Evolutionary conservation across 2,329 filamentous ascomycete genomes (phyloP), one percentile per base, ranked within the genome.

Genomic region (Diplodia seriata): DNA sequence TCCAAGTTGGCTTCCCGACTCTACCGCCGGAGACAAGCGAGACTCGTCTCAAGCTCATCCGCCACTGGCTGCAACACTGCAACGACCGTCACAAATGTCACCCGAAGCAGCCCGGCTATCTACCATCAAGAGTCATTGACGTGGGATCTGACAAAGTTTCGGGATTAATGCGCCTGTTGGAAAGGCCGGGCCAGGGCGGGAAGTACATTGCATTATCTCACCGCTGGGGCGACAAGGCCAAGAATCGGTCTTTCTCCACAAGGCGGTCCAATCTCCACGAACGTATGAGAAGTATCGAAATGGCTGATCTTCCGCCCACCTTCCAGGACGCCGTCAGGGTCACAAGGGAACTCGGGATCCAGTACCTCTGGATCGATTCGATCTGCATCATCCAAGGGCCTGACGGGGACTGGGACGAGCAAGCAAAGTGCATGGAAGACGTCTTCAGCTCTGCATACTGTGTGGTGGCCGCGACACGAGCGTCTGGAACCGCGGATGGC

Each of bases 291-390:
- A 43, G 47, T n/a, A 53, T 53, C 5, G 14, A 49, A 8, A 12
- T 64, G 15, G 12, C 23, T 14, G 14, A 68, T 26, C 66, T 74
- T 14, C 71, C 73, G n/a, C 63, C 14, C 18, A 74, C 71, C n/a
- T 74, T 74, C 43, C 57, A 40, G 18, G 71, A 74, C 38, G 73
- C 72, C 1, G 53, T 74, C 4, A 20, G 36, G 5, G 53, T 72
- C 1, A 70, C 72, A 7, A 66, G 70, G 43, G 26, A 40, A 4
- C 69, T 74, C 6, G 66, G 69, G 2, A 54, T 71, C 1, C 67
- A 31, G 36, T 74, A 74, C 54, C 59, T 74, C 3, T 74, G 72
- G 73, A 72, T 73, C 11, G 71, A 74, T 43, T 72, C 70, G 4
- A 59, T 74, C 1, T 70, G 66, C 47, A 73, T 73, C 6, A 68